phyloP scores from a whole-genome alignment of 257 asterid species.

The Solanum chilense region DNA sequence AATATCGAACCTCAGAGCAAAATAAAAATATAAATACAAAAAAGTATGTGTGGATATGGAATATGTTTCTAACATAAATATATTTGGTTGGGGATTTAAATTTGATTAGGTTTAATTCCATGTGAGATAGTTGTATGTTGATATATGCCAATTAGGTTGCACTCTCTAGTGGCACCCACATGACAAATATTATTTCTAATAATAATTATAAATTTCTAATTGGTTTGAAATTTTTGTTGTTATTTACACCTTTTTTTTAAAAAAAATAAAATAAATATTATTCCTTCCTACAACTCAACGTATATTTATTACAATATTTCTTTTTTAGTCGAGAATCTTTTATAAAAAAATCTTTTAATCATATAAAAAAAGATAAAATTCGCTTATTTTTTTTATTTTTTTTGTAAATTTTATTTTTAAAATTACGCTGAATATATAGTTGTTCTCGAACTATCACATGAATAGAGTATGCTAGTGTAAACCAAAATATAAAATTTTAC shows the following conservation, averaged over 20 bases:
- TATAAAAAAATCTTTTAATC: too few relatives aligned
- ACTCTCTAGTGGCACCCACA: not conserved
- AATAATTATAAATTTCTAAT: not conserved
- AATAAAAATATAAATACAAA: too few relatives aligned
- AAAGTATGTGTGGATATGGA: not conserved
- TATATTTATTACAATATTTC: too few relatives aligned
- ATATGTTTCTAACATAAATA: not conserved
- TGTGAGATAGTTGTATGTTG: not conserved
- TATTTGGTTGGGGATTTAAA: not conserved
- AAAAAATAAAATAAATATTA: too few relatives aligned
- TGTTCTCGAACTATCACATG: not conserved
- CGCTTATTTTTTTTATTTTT: not conserved
- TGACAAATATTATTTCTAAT: not conserved
- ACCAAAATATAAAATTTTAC: not conserved
- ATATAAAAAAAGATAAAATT: not conserved
- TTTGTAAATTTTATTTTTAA: rapidly evolving
- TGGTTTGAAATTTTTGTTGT: not conserved
- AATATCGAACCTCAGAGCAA: too few relatives aligned
- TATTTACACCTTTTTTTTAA: too few relatives aligned
- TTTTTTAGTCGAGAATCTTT: too few relatives aligned
- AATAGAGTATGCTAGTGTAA: not conserved
- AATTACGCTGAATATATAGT: not conserved
- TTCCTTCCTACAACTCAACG: not conserved
- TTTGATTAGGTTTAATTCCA: not conserved
- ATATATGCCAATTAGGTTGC: not conserved